Base-by-base conservation (phyloP, 139 green algal genomes). In the Eudorina sp. region DNA sequence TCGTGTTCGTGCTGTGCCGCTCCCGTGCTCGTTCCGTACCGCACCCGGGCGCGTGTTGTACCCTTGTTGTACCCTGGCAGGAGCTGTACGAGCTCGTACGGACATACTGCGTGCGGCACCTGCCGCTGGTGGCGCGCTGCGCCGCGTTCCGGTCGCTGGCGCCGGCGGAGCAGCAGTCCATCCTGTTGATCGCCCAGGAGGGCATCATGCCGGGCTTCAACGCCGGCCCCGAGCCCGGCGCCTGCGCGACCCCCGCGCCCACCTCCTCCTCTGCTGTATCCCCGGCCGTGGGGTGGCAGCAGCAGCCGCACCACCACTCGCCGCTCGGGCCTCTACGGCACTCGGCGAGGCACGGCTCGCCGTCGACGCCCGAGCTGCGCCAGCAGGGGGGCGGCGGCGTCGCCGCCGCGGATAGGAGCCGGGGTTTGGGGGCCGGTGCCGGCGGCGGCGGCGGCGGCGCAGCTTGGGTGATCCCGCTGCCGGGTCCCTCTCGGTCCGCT, bases 31-130 rank as follows among this genome's bases (percentile, higher is more conserved):
- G n/a, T n/a, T n/a, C n/a, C n/a, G n/a, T n/a, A n/a, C n/a, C n/a
- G n/a, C n/a, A n/a, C n/a, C n/a, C n/a, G n/a, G n/a, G n/a, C n/a
- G n/a, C n/a, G n/a, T n/a, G n/a, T n/a, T n/a, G n/a, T n/a, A n/a
- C n/a, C n/a, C n/a, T n/a, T n/a, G n/a, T n/a, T n/a, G n/a, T n/a
- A n/a, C n/a, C n/a, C n/a, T n/a, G n/a, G 3, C 80, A 86, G 80
- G 80, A 68, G 8, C 60, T 86, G 23, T 53, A 86, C 60, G 62
- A 66, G 6, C 60, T 62, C 41, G 31, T 86, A 34, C 80, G n/a
- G 23, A 38, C 4, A 43, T 86, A 72, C 31, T 34, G 69, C 11
- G 80, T 86, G 14, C 80, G 80, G 27, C 60, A 86, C 80, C 8
- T 51, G n/a, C 21, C 80, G 1, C n/a, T 48, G 19, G 60, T 66